A percentile compares a stretch with the other conserved stretches of the same genome.
These are phyloP conservation scores for Ophiocordyceps camponoti-floridani DNA, from an alignment of 2,329 filamentous ascomycete genomes.

Conservation along the genomic window DNA sequence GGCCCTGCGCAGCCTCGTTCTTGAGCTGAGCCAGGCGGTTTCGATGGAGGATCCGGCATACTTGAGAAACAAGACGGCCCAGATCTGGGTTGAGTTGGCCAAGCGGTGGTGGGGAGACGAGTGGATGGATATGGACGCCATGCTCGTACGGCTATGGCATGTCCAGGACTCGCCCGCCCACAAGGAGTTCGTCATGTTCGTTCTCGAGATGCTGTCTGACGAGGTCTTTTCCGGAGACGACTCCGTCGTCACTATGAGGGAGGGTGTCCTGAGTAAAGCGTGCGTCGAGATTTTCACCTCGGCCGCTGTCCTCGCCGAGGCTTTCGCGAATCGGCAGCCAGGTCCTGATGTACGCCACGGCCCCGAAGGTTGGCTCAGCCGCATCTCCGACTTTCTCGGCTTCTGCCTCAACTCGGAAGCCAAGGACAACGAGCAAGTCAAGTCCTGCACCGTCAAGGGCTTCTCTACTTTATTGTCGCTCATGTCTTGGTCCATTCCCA, in stretches of 20 bases:
- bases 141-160: conserved; percentile 73
- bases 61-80: conserved; percentile 80
- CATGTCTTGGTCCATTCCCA: conserved; percentile 76
- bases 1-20: conserved; percentile 56
- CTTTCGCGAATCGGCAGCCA: conserved; percentile 55
- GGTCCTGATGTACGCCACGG: conserved; percentile 55
- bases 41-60: conserved; percentile 59
- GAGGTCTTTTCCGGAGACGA: conserved; percentile 90
- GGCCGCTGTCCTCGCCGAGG: conserved; percentile 51
- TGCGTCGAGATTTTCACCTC: conserved; percentile 92
- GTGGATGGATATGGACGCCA: conserved; percentile 87
- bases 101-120: conserved; percentile 85
- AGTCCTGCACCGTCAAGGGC: conserved; percentile 55
- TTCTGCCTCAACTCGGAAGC: conserved; percentile 52
- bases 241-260: conserved; percentile 63
- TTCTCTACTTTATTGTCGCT: conserved; percentile 62
- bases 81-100: conserved; percentile 87
- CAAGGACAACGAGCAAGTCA: conserved; percentile 47
- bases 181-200: conserved; percentile 73
- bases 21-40: conserved; percentile 59
- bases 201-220: conserved; percentile 83
- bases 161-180: conserved; percentile 39
- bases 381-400: conserved; percentile 56
- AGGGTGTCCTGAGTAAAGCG: conserved; percentile 69
- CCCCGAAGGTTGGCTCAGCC: conserved; percentile 71